Evolutionary conservation across 805 yeast genomes (phyloP), one percentile per base, ranked within the genome.

Genomic region (Candida schatavii): DNA sequence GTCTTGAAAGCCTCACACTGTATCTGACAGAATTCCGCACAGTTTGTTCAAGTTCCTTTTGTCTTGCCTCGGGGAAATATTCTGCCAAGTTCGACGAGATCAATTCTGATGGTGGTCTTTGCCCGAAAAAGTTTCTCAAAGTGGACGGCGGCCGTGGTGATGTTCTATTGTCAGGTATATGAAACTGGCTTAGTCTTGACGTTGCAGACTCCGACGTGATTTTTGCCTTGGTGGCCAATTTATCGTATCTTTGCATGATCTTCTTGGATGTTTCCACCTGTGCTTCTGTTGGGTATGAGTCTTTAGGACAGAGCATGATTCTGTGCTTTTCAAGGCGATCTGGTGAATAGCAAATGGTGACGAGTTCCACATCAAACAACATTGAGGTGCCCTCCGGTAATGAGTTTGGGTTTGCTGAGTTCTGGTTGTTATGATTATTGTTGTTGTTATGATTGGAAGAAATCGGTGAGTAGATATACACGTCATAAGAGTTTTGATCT

Each of bases 21-120:
- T 87, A 77, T 41, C 96, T 68, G 13, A 87, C 88, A 3, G 97
- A 86, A 56, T 88, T 89, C 17, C 95, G 68, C 35, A 90, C 77
- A 2, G 96, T 90, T 43, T 83, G 81, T 46, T 85, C 85, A 47
- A 93, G 72, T 43, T 83, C 83, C 35, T 75, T 72, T 39, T 80
- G 77, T 19, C 79, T 82, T 0, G 95, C 82, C 30, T 82, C 84
- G 0, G 99, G 99, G 71, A 93, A 93, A 60, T 87, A 91, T 48
- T 90, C 96, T 2, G 89, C 83, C 48, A 91, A 68, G 55, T 91
- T 88, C 2, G 90, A 81, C 1, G 97, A 87, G 46, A 91, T 93
- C 51, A 90, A 75, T 56, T 88, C 95, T 45, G 93, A 83, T 1
- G 98, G 90, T 5, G 99, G 99, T 55, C 99, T 74, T 60, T 88